Evolutionary conservation across 768 basidiomycete genomes (phyloP), one percentile per base, ranked within the genome.

Genomic region (Suillus discolor): DNA sequence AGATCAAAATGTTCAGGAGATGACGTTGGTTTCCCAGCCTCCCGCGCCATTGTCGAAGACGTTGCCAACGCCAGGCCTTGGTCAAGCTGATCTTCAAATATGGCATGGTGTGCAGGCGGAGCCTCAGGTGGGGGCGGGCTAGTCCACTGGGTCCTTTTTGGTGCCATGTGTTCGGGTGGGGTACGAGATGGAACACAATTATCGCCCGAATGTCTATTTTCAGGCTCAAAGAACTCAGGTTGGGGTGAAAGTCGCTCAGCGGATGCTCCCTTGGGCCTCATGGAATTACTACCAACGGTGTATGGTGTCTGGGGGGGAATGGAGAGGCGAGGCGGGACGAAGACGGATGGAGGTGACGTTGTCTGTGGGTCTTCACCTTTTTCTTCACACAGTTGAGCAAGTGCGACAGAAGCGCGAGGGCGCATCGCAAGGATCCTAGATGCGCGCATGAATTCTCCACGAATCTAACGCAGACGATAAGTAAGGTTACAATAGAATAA

Each of bases 371-470:
- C 49, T 20, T 85, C 87, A 63, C 88, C 88, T 28, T 94, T 89
- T 75, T 98, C 96, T 72, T 95, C 93, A 71, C 96, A 97, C 15
- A 99, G 87, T 69, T 96, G 91, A 2, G 95, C 89, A 20, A 99
- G 83, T 6, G 93, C 92, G 23, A 90, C 77, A 39, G 92, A 87
- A 9, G 92, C 93, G 59, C 93, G 89, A 2, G 93, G 94, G 38
- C 91, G 90, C 68, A 83, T 80, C 13, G 89, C 83, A 41, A 99
- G 82, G 64, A 99, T 93, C 63, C 95, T 85, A 28, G 91, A 89
- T 6, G 96, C 97, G 42, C 97, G 90, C 94, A 97, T 97, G 76
- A 99, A 97, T 80, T 99, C 97, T 11, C 97, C 96, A 16, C 97
- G 96, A 73, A 99, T 96, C 96, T 98, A 70, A 9, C 54, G 11